Evolutionary conservation across 192 early-diverging fungal genomes (phyloP).

Genomic region (Podila minutissima): DNA sequence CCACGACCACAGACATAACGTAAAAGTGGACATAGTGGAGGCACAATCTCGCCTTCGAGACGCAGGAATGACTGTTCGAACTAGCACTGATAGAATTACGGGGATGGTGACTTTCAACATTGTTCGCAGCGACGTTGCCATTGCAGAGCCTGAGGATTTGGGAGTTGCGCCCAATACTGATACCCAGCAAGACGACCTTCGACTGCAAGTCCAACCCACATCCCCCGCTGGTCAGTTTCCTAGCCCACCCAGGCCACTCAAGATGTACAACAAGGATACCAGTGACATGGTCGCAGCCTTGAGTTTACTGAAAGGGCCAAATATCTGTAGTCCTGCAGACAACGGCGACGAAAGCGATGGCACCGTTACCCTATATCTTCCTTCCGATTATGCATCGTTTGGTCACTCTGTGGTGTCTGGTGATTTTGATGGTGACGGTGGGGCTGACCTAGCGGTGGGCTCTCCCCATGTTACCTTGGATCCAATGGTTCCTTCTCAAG

Average conservation of each 20-base stretch:
- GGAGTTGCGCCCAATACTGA: background rate
- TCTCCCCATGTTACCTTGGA: conserved; percentile 64
- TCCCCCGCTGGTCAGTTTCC: too few species aligned
- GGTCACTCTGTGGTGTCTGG: conserved; percentile 72
- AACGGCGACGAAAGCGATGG: conserved; percentile 13
- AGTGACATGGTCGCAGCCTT: background rate
- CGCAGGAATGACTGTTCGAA: conserved; percentile 13
- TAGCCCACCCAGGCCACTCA: too few species aligned
- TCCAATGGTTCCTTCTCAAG: conserved; percentile 49
- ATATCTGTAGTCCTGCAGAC: conserved; percentile 21
- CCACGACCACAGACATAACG: conserved; percentile 7
- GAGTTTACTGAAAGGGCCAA: background rate
- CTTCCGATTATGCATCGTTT: conserved; percentile 67
- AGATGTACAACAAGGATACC: background rate
- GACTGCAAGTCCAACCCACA: too few species aligned
- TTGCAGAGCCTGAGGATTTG: background rate
- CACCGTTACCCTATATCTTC: conserved; percentile 49
- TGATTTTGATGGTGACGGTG: conserved; percentile 76
- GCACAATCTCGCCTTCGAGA: conserved; percentile 8
- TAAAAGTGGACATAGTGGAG: background rate
- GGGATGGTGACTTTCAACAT: conserved; percentile 39
- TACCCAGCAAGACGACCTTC: background rate
- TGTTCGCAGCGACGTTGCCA: background rate
- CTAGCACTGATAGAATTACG: background rate
- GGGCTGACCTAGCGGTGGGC: conserved; percentile 67